Evolutionary conservation across 1,284 basidiomycete genomes (phyloP).

Genomic region (Cutaneotrichosporon sp.): DNA sequence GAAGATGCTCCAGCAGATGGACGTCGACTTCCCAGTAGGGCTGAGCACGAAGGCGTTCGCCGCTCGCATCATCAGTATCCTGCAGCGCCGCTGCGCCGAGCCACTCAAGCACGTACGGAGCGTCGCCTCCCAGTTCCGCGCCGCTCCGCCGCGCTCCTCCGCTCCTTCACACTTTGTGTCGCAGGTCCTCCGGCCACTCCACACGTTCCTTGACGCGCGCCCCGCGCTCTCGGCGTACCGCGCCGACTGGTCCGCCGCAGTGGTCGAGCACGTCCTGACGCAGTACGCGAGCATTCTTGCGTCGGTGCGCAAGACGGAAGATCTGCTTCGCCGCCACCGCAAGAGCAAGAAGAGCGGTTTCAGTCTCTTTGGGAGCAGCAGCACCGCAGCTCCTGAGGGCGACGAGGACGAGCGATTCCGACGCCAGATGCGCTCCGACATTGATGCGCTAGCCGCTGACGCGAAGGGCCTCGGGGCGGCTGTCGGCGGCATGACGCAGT

Average conservation of each 20-base stretch:
- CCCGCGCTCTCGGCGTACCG: slow-evolving; percentile 61
- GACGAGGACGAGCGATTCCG: slow-evolving; percentile 64
- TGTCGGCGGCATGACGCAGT: slow-evolving; percentile 57
- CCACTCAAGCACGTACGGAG: slow-evolving; percentile 81
- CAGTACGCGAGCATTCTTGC: slow-evolving; percentile 62
- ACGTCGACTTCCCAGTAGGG: slow-evolving; percentile 17
- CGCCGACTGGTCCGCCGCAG: slow-evolving; percentile 60
- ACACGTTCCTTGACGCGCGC: slow-evolving; percentile 67
- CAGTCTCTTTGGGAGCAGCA: slow-evolving; percentile 59
- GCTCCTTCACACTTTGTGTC: slow-evolving; percentile 83
- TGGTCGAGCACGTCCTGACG: slow-evolving; percentile 72
- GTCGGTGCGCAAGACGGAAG: slow-evolving; percentile 85
- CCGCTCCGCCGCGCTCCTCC: slow-evolving; percentile 52
- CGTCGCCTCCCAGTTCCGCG: slow-evolving; percentile 78
- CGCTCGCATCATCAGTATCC: slow-evolving; percentile 66
- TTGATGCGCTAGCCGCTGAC: slow-evolving; percentile 75
- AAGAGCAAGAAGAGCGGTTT: slow-evolving; percentile 78
- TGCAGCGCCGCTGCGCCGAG: slow-evolving; percentile 77
- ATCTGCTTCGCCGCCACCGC: slow-evolving; percentile 76
- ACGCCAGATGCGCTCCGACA: slow-evolving; percentile 80
- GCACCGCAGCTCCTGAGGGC: slow-evolving; percentile 27
- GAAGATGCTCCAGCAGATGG: slow-evolving; percentile 13
- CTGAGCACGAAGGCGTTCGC: slow-evolving; percentile 50
- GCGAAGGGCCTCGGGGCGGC: slow-evolving; percentile 66
- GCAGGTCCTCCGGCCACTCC: slow-evolving; percentile 77